Base-by-base conservation (phyloP, 495 filamentous ascomycete species). In the Symbiotaphrina buchneri region DNA sequence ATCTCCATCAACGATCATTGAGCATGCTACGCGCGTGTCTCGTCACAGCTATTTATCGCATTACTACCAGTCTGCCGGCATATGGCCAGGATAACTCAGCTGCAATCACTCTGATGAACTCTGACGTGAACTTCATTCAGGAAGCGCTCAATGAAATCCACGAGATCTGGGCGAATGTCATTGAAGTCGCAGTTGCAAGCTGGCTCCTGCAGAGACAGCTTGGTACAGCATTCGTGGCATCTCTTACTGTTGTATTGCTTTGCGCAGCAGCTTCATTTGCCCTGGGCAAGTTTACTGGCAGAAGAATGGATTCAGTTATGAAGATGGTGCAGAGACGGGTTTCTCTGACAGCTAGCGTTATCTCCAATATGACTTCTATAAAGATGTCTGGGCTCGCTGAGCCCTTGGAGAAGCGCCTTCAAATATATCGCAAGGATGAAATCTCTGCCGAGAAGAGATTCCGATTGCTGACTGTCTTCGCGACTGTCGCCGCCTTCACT, bases 61-160 rank as follows among this genome's bases (percentile, higher is more conserved):
- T 60, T 36, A 57, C 68, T 3, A 58, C 51, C 22, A 44, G 44
- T 7, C 46, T 56, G 4, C 56, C 41, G 18, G 39, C 61, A 2
- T 49, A 48, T 11, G 47, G 52, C 10, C 50, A 54, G 0, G 62
- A 62, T 29, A 50, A 60, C 14, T 53, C 66, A 8, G 53, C 59
- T 10, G 59, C 64, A 0, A 32, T 72, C 2, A 74, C 71, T 28
- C 57, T 74, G 1, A 72, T 73, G 59, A 74, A 62, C 41, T 44
- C 49, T 11, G 54, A 58, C 28, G 44, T 58, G 21, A 54, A 58
- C 30, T 47, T 48, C 5, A 49, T 56, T n/a, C 44, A 47, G 1
- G 40, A 39, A 1, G 52, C 51, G 0, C 47, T 48, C 34, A 43
- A 44, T 27, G 46, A 38, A 0, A 43, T 55, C 27, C 53, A 58